These are phyloP conservation scores for Colletotrichum plurivorum DNA, from an alignment of 2,329 filamentous ascomycete species.

Conservation along the genomic window DNA sequence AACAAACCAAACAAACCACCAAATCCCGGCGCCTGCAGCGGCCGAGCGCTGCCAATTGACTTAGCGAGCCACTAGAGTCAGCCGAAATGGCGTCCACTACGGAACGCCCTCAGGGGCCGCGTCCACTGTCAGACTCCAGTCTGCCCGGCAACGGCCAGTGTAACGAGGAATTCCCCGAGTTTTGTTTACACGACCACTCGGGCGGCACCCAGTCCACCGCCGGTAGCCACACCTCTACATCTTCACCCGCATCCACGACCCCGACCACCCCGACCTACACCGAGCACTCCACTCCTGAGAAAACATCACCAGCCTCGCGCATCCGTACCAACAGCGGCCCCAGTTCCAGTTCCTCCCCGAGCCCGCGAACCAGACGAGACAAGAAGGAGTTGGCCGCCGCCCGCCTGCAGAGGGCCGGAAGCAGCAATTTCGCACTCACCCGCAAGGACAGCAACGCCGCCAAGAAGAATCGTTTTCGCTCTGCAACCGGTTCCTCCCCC, in stretches of 20 bases:
- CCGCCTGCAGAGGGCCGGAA: conserved; percentile 61
- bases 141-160: conserved; percentile 55
- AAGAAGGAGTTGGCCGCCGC: conserved; percentile 66
- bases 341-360: conserved; percentile 40
- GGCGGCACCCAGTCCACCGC: neutral
- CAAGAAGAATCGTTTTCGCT: conserved; percentile 52
- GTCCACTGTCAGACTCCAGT: conserved; percentile 35
- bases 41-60: conserved; percentile 32
- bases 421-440: conserved; percentile 52
- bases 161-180: conserved; percentile 56
- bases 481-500: conserved; percentile 51
- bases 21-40: conserved; percentile 41
- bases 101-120: conserved; percentile 38
- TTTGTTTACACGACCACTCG: conserved; percentile 57
- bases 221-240: conserved; percentile 41
- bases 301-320: conserved; percentile 43
- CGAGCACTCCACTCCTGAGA: conserved; percentile 42
- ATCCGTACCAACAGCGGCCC: conserved; percentile 43
- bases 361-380: conserved; percentile 58
- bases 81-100: conserved; percentile 39
- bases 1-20: too few species aligned
- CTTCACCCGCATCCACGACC: conserved; percentile 46
- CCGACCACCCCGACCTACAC: conserved; percentile 46
- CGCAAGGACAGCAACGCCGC: conserved; percentile 45
- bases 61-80: conserved; percentile 40